Evolutionary conservation across 768 basidiomycete genomes (phyloP).

Genomic region (Suillus hirtellus): DNA sequence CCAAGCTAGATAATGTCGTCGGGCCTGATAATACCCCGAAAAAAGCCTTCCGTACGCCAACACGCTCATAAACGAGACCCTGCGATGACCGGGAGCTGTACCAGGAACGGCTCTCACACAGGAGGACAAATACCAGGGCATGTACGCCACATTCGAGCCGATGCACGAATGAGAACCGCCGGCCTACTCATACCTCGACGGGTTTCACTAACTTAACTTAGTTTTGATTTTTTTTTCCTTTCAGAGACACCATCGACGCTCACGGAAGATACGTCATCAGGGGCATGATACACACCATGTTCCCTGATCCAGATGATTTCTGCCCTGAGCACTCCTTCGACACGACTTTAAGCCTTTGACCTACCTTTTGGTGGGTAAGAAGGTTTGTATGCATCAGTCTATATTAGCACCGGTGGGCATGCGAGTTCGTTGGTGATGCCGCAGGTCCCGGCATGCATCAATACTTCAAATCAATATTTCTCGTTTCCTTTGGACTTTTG

Average conservation of each 20-base stretch:
- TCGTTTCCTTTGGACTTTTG: constrained; percentile 19
- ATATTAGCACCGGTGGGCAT: background rate
- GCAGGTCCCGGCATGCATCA: constrained; percentile 18
- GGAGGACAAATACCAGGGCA: constrained; percentile 20
- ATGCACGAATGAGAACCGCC: background rate
- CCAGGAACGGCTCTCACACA: constrained; percentile 10
- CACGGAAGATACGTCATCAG: constrained; percentile 13
- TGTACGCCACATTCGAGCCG: constrained; percentile 6
- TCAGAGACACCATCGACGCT: background rate
- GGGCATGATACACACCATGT: constrained; percentile 22
- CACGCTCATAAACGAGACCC: constrained; percentile 12
- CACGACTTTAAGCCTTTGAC: constrained; percentile 8
- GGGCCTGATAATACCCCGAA: constrained; percentile 22
- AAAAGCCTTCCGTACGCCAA: constrained; percentile 9
- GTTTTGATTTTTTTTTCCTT: background rate
- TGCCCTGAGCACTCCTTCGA: constrained; percentile 20
- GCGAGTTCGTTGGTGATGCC: background rate
- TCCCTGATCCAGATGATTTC: constrained; percentile 21
- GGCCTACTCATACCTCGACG: background rate
- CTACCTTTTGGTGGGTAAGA: constrained; percentile 14
- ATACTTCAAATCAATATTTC: constrained; percentile 21
- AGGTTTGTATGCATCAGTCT: constrained; percentile 9
- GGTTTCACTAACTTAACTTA: constrained; percentile 25
- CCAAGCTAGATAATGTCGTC: constrained; percentile 26
- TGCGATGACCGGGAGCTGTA: background rate